Evolutionary conservation across 192 early-diverging fungal genomes (phyloP).

Genomic region (Rhizophlyctis rosea): DNA sequence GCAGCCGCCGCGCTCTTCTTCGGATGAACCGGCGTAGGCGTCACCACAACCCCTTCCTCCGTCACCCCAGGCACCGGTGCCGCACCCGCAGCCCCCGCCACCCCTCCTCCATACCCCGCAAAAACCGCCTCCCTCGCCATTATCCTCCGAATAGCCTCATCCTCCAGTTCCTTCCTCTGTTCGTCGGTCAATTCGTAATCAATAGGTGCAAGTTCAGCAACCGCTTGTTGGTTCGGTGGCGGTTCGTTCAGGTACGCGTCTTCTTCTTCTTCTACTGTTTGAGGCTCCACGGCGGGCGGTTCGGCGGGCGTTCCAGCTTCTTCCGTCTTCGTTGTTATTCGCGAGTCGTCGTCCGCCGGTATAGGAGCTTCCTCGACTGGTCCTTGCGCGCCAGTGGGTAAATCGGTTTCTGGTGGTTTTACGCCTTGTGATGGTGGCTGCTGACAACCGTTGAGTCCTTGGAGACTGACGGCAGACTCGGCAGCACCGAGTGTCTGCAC

Average conservation of each 20-base stretch:
- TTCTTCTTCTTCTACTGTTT: background rate
- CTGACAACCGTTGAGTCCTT: no score
- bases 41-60: background rate
- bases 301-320: background rate
- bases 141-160: slow-evolving; percentile 28
- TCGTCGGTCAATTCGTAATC: slow-evolving; percentile 9
- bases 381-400: no score
- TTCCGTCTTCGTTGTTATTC: background rate
- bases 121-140: slow-evolving; percentile 26
- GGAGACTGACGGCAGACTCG: no score
- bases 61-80: background rate
- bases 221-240: background rate
- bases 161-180: slow-evolving; percentile 10
- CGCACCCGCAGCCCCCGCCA: background rate
- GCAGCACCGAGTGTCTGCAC: no score
- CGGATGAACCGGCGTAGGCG: background rate
- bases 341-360: no score
- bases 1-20: slow-evolving; percentile 28
- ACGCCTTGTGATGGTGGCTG: no score
- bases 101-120: no score
- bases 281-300: background rate
- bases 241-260: slow-evolving; percentile 6
- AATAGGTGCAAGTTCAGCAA: slow-evolving; percentile 8
- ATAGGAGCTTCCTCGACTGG: no score
- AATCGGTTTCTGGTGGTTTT: no score